Evolutionary conservation across 2,329 filamentous ascomycete species (phyloP).

Genomic region (Beauveria sp.): DNA sequence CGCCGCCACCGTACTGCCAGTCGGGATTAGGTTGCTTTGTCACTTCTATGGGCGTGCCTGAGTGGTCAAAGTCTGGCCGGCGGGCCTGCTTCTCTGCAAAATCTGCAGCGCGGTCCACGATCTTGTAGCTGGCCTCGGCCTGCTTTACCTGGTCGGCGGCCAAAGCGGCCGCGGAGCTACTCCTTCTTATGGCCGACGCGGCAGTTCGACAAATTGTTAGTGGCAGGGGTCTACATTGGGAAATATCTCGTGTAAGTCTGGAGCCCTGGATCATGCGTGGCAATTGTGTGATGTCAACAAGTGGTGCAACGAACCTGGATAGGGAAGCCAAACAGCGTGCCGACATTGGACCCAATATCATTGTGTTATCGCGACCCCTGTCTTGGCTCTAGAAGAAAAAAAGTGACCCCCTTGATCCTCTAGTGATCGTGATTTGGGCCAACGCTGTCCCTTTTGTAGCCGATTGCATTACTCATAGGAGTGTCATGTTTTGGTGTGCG

Average conservation of each 20-base stretch:
- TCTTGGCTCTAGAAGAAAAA: not conserved
- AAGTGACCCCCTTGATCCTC: not conserved
- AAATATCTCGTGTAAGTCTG: not conserved
- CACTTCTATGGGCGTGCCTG: slow-evolving; percentile 15
- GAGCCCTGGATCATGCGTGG: not conserved
- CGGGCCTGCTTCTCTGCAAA: slow-evolving; percentile 18
- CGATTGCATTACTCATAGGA: slow-evolving; percentile 8
- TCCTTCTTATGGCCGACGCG: not conserved
- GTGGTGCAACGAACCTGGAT: not conserved
- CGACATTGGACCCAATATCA: not conserved
- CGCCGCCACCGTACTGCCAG: slow-evolving; percentile 39
- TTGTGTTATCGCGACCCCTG: slow-evolving; percentile 6
- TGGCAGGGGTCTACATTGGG: not conserved
- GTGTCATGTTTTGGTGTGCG: not conserved
- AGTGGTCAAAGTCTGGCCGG: slow-evolving; percentile 20
- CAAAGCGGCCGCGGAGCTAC: not conserved
- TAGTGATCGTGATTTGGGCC: not conserved
- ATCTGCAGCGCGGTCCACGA: slow-evolving; percentile 18
- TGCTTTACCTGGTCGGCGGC: slow-evolving; percentile 5
- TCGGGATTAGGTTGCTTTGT: slow-evolving; percentile 31
- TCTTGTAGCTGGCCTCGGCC: slow-evolving; percentile 14
- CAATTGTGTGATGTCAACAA: not conserved
- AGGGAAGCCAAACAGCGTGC: not conserved
- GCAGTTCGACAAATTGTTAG: not conserved
- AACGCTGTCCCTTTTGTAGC: slow-evolving; percentile 3